These are phyloP conservation scores for Chrysoporthe cubensis DNA, from an alignment of 2,329 filamentous ascomycete genomes.

Conservation along the genomic window DNA sequence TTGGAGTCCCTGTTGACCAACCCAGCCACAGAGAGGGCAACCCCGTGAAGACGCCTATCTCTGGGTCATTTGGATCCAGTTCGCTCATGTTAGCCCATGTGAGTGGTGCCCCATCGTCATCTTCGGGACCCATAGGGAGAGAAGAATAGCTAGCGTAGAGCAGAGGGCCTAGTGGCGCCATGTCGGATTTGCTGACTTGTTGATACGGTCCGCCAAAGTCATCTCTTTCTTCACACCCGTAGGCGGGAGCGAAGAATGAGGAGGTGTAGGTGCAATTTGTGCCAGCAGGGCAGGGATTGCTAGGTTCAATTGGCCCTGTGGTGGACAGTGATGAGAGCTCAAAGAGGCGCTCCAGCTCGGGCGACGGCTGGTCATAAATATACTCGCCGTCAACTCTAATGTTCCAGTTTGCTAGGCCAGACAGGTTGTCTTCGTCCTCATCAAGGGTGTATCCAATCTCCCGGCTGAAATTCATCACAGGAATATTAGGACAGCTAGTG, in stretches of 20 bases:
- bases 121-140: slow-evolving; percentile 23
- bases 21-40: slow-evolving; percentile 28
- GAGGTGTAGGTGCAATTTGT: slow-evolving; percentile 25
- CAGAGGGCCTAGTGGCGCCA: slow-evolving; percentile 23
- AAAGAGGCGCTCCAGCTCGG: slow-evolving; percentile 22
- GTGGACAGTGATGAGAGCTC: slow-evolving; percentile 24
- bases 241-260: slow-evolving; percentile 22
- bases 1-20: slow-evolving; percentile 21
- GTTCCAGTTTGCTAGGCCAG: slow-evolving; percentile 28
- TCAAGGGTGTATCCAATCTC: slow-evolving; percentile 25
- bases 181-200: slow-evolving; percentile 20
- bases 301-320: slow-evolving; percentile 18
- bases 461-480: slow-evolving; percentile 25
- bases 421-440: slow-evolving; percentile 15
- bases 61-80: slow-evolving; percentile 11
- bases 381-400: slow-evolving; percentile 8
- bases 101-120: slow-evolving; percentile 23
- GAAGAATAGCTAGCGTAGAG: slow-evolving; percentile 29
- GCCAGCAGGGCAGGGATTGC: slow-evolving; percentile 27
- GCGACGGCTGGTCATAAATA: slow-evolving; percentile 22
- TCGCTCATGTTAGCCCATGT: slow-evolving; percentile 25
- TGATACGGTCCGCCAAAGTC: slow-evolving; percentile 26
- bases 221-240: slow-evolving; percentile 25
- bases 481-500: slow-evolving; percentile 22
- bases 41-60: slow-evolving; percentile 23